Evolutionary conservation across 2,329 filamentous ascomycete genomes (phyloP).

Genomic region (Thielaviopsis punctulata): DNA sequence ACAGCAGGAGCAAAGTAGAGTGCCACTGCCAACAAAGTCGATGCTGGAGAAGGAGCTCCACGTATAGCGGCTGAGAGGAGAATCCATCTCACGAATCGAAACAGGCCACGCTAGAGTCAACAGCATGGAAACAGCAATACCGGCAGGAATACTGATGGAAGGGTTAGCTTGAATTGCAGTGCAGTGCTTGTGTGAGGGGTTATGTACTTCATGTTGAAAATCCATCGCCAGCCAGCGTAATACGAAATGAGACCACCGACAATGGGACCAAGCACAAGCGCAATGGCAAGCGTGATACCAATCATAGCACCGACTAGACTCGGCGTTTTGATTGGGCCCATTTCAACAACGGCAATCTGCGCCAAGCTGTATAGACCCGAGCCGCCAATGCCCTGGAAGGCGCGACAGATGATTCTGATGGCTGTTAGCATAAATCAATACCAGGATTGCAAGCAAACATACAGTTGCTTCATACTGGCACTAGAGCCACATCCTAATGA

Average conservation of each 20-base stretch:
- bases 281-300: slow-evolving; percentile 36
- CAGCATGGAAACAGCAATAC: slow-evolving; percentile 28
- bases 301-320: slow-evolving; percentile 37
- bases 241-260: slow-evolving; percentile 38
- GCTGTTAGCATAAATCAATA: neutral
- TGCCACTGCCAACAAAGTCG: slow-evolving; percentile 33
- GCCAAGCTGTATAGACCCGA: slow-evolving; percentile 44
- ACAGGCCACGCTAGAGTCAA: slow-evolving; percentile 16
- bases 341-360: slow-evolving; percentile 38
- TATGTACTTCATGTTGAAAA: slow-evolving; percentile 44
- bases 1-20: slow-evolving; percentile 34
- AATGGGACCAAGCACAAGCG: slow-evolving; percentile 41
- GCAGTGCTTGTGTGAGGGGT: neutral
- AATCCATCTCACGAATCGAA: slow-evolving; percentile 5
- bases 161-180: slow-evolving; percentile 10
- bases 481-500: slow-evolving; percentile 36
- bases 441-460: slow-evolving; percentile 14
- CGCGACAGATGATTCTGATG: slow-evolving; percentile 38
- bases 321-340: slow-evolving; percentile 34
- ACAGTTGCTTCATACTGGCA: slow-evolving; percentile 34
- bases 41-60: slow-evolving; percentile 28
- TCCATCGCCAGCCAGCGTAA: slow-evolving; percentile 37
- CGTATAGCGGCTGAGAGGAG: slow-evolving; percentile 15
- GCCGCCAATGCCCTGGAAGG: slow-evolving; percentile 42
- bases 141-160: slow-evolving; percentile 26